Percentiles rank a stretch among this genome's conserved stretches.
Conservation (phyloP, 495 filamentous ascomycete genomes). For the Cetradonia linearis region DNA sequence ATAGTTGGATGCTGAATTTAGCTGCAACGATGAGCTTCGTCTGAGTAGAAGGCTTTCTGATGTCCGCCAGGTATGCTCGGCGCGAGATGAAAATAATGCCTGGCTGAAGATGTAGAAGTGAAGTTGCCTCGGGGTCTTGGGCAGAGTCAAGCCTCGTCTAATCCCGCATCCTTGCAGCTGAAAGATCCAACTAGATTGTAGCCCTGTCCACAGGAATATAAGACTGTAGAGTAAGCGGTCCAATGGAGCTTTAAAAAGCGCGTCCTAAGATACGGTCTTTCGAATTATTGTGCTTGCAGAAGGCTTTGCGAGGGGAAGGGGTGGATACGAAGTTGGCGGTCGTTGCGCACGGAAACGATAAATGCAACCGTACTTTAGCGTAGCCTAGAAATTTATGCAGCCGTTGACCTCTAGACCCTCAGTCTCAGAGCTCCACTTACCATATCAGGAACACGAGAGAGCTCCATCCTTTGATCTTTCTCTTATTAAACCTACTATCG, state of each 20-base stretch:
- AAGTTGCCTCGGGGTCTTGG: conserved; percentile 2
- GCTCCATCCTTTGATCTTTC: neutral
- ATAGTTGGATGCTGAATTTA: neutral
- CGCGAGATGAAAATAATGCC: neutral
- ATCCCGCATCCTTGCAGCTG: conserved; percentile 8
- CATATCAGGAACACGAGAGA: conserved; percentile 1
- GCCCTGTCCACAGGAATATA: neutral
- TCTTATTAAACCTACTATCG: neutral
- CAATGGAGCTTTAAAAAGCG: neutral
- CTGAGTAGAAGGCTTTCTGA: neutral
- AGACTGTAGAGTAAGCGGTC: neutral
- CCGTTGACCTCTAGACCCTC: neutral
- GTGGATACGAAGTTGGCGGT: conserved; percentile 2
- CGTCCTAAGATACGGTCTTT: neutral
- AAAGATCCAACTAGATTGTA: neutral
- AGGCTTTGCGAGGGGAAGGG: conserved; percentile 4
- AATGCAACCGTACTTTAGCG: conserved; percentile 4
- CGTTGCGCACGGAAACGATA: conserved; percentile 7
- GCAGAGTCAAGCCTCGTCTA: conserved; percentile 7
- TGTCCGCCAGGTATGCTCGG: neutral
- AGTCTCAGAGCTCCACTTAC: neutral
- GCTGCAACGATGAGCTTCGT: conserved; percentile 3
- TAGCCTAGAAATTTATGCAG: neutral
- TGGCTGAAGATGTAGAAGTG: neutral
- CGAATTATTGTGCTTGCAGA: neutral